Percentiles rank a stretch among this genome's conserved stretches.
phyloP scores from a whole-genome alignment of 2,329 filamentous ascomycete genomes.

The Sordariomycetes sp. region DNA sequence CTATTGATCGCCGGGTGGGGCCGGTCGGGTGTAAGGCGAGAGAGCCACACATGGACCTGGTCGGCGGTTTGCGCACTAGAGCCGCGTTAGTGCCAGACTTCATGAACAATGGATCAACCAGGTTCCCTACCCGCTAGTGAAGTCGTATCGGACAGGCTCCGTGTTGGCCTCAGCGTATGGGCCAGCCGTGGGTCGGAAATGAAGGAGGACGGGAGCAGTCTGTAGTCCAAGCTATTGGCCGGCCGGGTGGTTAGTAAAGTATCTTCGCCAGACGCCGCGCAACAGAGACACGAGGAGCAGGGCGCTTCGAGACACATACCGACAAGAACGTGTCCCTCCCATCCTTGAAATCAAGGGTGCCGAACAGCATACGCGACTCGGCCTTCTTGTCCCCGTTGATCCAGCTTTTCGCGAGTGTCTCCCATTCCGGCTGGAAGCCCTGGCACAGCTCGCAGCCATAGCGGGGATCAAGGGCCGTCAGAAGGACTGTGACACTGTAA shows the following conservation, averaged over 20 bases:
- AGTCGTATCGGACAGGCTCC: constrained; percentile 72
- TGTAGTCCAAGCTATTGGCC: constrained; percentile 65
- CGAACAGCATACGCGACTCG: constrained; percentile 63
- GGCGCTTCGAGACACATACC: constrained; percentile 32
- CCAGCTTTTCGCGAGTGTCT: constrained; percentile 78
- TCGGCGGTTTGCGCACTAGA: constrained; percentile 64
- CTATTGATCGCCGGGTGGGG: constrained; percentile 68
- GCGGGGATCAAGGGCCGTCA: constrained; percentile 74
- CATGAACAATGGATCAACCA: background rate
- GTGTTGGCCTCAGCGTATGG: constrained; percentile 58
- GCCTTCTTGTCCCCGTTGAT: constrained; percentile 66
- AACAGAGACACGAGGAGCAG: background rate
- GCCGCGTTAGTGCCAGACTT: constrained; percentile 2
- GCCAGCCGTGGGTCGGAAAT: constrained; percentile 72
- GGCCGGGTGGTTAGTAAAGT: background rate
- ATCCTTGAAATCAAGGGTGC: constrained; percentile 75
- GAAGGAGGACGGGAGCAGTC: constrained; percentile 80
- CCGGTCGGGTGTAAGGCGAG: constrained; percentile 62
- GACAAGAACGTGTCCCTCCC: constrained; percentile 78
- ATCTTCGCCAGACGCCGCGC: background rate
- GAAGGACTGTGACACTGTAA: constrained; percentile 67
- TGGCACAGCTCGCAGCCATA: constrained; percentile 79
- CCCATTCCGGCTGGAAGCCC: constrained; percentile 92
- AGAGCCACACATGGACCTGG: constrained; percentile 64
- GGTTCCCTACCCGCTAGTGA: constrained; percentile 55